Conservation (phyloP, 1,284 basidiomycete species). For the Moniliella sp. region DNA sequence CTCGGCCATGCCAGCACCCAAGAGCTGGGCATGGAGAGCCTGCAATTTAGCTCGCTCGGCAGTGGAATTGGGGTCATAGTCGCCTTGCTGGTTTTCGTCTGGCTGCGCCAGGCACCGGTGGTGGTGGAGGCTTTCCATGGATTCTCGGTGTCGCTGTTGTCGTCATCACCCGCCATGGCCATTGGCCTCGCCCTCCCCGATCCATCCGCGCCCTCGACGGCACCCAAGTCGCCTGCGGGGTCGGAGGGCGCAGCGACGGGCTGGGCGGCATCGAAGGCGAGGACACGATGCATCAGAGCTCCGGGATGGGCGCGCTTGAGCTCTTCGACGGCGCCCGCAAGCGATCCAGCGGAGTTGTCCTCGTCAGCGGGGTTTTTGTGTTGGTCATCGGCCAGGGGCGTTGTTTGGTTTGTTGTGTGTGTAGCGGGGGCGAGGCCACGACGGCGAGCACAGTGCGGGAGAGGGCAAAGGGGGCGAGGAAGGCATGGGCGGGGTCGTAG, state of each 20-base stretch:
- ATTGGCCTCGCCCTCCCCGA: slow-evolving; percentile 1
- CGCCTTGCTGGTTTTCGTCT: background rate
- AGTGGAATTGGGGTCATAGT: background rate
- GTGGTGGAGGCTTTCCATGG: slow-evolving; percentile 5
- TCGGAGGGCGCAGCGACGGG: slow-evolving; percentile 2
- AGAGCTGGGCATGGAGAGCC: background rate
- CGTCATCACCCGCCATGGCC: slow-evolving; percentile 10
- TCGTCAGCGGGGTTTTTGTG: too few species aligned
- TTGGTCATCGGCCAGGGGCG: too few species aligned
- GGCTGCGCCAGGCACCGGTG: slow-evolving; percentile 1
- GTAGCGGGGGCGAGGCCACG: slow-evolving; percentile 10
- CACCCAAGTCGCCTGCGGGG: background rate
- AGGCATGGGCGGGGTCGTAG: slow-evolving; percentile 22
- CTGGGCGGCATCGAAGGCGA: slow-evolving; percentile 17
- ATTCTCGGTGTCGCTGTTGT: slow-evolving; percentile 11
- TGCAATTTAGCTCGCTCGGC: background rate
- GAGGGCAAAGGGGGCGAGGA: slow-evolving; percentile 27
- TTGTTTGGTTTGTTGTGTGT: too few species aligned
- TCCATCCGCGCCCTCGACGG: background rate
- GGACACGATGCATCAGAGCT: slow-evolving; percentile 24
- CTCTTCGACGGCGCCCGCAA: slow-evolving; percentile 1
- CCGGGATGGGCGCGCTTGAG: slow-evolving; percentile 18
- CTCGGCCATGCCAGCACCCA: background rate
- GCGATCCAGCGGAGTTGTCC: background rate
- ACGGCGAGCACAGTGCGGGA: slow-evolving; percentile 24